These are phyloP conservation scores for Diaporthe sp. DNA, from an alignment of 2,329 filamentous ascomycete species.

Conservation along the genomic window DNA sequence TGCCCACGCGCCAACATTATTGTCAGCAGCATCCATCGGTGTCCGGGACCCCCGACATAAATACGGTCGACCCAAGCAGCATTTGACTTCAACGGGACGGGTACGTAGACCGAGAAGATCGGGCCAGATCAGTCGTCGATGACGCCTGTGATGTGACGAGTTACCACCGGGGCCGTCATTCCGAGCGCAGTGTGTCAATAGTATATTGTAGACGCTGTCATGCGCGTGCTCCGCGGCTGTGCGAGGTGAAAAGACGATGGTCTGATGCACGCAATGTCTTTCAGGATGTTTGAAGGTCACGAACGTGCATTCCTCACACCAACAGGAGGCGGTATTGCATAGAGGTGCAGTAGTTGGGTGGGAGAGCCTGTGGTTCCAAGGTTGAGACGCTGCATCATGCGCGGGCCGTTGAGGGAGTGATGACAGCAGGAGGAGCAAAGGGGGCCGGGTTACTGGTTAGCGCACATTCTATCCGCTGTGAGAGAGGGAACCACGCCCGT, in stretches of 20 bases:
- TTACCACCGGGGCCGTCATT: neutral
- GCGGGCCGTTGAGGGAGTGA: neutral
- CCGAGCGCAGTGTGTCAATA: neutral
- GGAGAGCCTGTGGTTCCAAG: neutral
- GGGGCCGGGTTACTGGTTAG: neutral
- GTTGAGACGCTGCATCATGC: neutral
- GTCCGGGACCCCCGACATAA: neutral
- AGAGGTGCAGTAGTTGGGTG: neutral
- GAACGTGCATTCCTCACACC: neutral
- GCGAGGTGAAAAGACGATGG: neutral
- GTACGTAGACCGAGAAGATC: neutral
- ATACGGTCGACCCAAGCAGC: neutral
- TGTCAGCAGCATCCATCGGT: neutral
- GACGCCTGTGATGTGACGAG: slow-evolving; percentile 4
- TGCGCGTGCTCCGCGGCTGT: neutral
- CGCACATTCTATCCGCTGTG: too few relatives aligned
- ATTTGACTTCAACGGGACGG: neutral
- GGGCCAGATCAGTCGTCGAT: neutral
- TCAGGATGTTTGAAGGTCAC: too few relatives aligned
- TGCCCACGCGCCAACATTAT: neutral
- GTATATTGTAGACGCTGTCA: neutral
- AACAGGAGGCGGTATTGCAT: neutral
- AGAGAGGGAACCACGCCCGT: neutral
- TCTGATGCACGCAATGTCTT: neutral
- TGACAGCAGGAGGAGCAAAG: neutral